These are phyloP conservation scores for Sporisorium reilianum DNA, from an alignment of 1,284 basidiomycete genomes.

Conservation along the genomic window DNA sequence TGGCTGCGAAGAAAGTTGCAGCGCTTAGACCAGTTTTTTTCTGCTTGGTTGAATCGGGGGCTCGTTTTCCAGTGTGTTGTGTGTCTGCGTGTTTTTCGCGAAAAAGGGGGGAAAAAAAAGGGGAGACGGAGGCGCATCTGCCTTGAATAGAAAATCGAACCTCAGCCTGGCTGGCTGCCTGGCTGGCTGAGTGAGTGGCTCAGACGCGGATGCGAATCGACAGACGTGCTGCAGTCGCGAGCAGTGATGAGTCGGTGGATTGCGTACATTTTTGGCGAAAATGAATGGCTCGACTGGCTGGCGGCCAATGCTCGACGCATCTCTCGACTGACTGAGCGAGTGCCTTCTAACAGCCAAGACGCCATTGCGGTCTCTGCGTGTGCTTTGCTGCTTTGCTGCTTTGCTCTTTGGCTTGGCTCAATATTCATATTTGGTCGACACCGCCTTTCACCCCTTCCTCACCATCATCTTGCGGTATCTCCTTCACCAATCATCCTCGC, in stretches of 20 bases:
- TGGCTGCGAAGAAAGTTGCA: constrained; percentile 5
- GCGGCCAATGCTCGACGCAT: neutral
- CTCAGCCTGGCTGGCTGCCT: neutral
- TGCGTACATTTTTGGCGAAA: neutral
- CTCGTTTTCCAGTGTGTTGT: no score
- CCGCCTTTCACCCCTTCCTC: neutral
- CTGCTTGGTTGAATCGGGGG: neutral
- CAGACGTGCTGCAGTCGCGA: constrained; percentile 10
- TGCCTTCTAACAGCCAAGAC: constrained; percentile 2
- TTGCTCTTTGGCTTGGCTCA: no score
- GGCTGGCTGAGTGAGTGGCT: constrained; percentile 1
- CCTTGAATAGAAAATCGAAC: constrained; percentile 6
- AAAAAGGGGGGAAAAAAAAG: neutral
- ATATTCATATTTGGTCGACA: no score
- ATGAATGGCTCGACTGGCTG: neutral
- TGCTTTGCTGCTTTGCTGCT: neutral
- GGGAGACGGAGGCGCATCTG: neutral
- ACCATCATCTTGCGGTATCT: constrained; percentile 2
- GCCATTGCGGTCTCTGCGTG: neutral
- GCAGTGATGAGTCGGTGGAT: no score
- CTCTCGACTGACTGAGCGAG: neutral
- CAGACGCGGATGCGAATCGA: constrained; percentile 15
- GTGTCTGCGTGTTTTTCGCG: no score
- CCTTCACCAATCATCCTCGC: neutral
- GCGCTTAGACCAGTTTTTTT: constrained; percentile 25